Conservation (phyloP, 177 flowering plant species). For the Vitis hybrid region DNA sequence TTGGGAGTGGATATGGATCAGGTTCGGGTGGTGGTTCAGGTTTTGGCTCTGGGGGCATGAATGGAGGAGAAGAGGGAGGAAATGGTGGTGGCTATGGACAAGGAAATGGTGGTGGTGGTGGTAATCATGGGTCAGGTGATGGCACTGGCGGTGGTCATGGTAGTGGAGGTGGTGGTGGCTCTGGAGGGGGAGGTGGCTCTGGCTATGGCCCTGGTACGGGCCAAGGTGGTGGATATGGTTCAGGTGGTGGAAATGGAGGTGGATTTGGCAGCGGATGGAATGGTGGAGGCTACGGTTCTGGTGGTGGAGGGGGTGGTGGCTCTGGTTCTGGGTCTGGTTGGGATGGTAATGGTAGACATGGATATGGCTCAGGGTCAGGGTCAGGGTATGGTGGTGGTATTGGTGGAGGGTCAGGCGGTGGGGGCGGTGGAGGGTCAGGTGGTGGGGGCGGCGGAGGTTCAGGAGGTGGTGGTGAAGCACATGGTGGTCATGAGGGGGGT, state of each 20-base stretch:
- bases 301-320: constrained; percentile 14
- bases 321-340: constrained; percentile 10
- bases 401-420: constrained; percentile 7
- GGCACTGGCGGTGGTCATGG: constrained; percentile 2
- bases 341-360: not conserved
- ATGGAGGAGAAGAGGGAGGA: constrained; percentile 1
- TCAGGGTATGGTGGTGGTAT: constrained; percentile 4
- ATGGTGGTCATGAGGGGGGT: too few species aligned
- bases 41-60: not conserved
- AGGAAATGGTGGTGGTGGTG: constrained; percentile 11
- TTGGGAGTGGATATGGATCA: not conserved
- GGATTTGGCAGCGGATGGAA: constrained; percentile 11
- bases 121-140: constrained; percentile 11
- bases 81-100: not conserved
- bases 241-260: constrained; percentile 7
- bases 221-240: constrained; percentile 1
- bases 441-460: constrained; percentile 8
- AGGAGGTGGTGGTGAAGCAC: not conserved
- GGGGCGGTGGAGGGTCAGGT: constrained; percentile 10
- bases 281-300: constrained; percentile 1
- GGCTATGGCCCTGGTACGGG: constrained; percentile 16
- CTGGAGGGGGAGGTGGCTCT: constrained; percentile 11
- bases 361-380: constrained; percentile 8
- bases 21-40: constrained; percentile 12
- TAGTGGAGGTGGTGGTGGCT: constrained; percentile 13